Base-by-base conservation (phyloP, 1,139 yeast species). In the Nadsonia commutata region DNA sequence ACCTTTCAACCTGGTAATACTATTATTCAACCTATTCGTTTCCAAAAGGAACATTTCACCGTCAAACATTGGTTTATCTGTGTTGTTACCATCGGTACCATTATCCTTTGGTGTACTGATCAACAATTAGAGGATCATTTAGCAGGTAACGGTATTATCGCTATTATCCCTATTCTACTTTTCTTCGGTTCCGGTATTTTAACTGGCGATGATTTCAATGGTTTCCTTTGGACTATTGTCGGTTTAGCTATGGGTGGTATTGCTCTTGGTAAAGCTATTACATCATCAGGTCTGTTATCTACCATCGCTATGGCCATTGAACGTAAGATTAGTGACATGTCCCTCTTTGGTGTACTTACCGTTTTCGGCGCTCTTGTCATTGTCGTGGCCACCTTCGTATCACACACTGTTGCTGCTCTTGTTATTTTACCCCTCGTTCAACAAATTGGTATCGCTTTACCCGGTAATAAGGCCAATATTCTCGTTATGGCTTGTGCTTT, bases 161-260 rank as follows among this genome's bases (percentile, higher is more conserved):
- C 96, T 1, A 67, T 84, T 50, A 72, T 86, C 36, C 95, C 97
- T 20, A 74, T 88, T 58, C 76, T 86, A 5, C 63, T 84, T 18
- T 78, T 88, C 56, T 88, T 86, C 55, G 96, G 96, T 20, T 75
- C 95, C 0, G 95, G 95, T 2, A 63, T 86, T 38, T 65, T 88
- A 48, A 76, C 80, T 38, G 77, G 82, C 11, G 94, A 84, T 45
- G 97, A 88, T 58, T 82, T 88, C 59, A 88, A 88, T 64, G 85
- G 82, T 57, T 88, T 82, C 64, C 78, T 94, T 50, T 88, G 97
- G 97, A 80, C 90, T 1, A 88, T 88, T 54, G 86, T 88, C 18
- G 74, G 88, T 46, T 70, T 88, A 51, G 96, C 96, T 4, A 86
- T 86, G 96, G 97, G 97, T 45, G 97, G 97, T 53, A 72, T 85